Evolutionary conservation across 169 alveolate species (phyloP), one percentile per base, ranked within the genome.

Genomic region (Babesia ovis): DNA sequence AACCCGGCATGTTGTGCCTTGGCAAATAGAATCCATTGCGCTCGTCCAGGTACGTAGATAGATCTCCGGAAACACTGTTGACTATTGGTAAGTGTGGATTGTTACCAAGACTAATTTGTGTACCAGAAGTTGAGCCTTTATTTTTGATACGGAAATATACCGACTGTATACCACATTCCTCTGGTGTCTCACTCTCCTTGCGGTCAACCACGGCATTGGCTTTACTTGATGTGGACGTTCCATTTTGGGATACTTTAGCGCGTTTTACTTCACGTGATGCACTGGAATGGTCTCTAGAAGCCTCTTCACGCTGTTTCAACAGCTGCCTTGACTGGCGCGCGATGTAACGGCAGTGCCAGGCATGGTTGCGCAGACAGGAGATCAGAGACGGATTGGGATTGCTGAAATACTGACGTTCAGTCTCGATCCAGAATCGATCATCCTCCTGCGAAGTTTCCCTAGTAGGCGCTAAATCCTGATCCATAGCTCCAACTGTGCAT

Each of bases 341-440:
- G 37, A 79, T 79, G 31, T 79, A 72, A 12, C 70, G 73, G 31
- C 82, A 58, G 46, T 79, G 87, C 87, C 87, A 79, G 14, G 68
- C 72, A 39, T 79, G 87, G 58, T 69, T 79, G 25, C 74, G 64
- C 55, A 79, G 55, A 64, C 87, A 79, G 41, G 45, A 9, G 27
- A 79, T 14, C 71, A 79, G 43, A 16, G 87, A 69, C 1, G 83
- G 61, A 46, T 69, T 45, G 12, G 87, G 87, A 18, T 39, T 43
- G 11, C 58, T 12, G 58, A 79, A 79, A 48, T 29, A 79, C 60
- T 79, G 87, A 46, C 87, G 77, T 37, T 70, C 87, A 46, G 72
- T 59, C 12, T 79, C 87, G 20, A 46, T 25, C 87, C 87, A 79
- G 37, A 79, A 79, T 29, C 77, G 50, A 9, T 79, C 87, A 83